Percentiles rank a stretch among this genome's conserved stretches.
Evolutionary conservation across 2,329 filamentous ascomycete species (phyloP).

Genomic region (Xylariaceae sp.): DNA sequence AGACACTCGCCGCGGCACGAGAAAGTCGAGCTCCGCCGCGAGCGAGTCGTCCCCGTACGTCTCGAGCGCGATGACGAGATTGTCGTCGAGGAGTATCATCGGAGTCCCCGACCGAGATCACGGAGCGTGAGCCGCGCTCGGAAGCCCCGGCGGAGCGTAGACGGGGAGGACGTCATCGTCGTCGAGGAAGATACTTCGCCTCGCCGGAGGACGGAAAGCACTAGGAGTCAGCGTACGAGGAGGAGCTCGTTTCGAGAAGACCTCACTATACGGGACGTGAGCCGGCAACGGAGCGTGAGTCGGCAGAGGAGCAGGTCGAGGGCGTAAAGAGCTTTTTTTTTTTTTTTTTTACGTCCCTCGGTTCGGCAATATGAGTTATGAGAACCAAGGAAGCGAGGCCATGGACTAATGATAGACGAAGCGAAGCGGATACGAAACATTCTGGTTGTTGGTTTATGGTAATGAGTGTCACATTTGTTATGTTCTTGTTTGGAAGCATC

Average conservation of each 20-base stretch:
- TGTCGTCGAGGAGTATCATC: slow-evolving; percentile 27
- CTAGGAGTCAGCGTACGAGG: slow-evolving; percentile 20
- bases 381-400: not conserved
- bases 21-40: slow-evolving; percentile 29
- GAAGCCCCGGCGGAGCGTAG: slow-evolving; percentile 23
- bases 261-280: slow-evolving; percentile 30
- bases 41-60: slow-evolving; percentile 11
- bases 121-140: slow-evolving; percentile 11
- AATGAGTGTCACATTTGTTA: not conserved
- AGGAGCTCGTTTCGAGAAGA: slow-evolving; percentile 29
- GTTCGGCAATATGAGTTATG: not conserved
- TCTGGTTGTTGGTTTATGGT: not conserved
- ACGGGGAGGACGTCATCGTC: slow-evolving; percentile 36
- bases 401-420: not conserved
- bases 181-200: slow-evolving; percentile 34
- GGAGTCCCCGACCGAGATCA: slow-evolving; percentile 11
- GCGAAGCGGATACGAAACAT: not conserved
- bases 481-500: not conserved
- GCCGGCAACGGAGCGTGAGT: slow-evolving; percentile 28
- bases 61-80: slow-evolving; percentile 26
- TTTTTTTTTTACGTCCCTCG: not conserved
- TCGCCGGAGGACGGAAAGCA: slow-evolving; percentile 26
- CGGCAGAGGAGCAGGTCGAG: slow-evolving; percentile 31
- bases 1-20: slow-evolving; percentile 21
- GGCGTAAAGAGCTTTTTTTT: slow-evolving; percentile 19